These are phyloP conservation scores for Suhomyces panamericanus DNA, from an alignment of 1,139 yeast genomes.

Conservation along the genomic window DNA sequence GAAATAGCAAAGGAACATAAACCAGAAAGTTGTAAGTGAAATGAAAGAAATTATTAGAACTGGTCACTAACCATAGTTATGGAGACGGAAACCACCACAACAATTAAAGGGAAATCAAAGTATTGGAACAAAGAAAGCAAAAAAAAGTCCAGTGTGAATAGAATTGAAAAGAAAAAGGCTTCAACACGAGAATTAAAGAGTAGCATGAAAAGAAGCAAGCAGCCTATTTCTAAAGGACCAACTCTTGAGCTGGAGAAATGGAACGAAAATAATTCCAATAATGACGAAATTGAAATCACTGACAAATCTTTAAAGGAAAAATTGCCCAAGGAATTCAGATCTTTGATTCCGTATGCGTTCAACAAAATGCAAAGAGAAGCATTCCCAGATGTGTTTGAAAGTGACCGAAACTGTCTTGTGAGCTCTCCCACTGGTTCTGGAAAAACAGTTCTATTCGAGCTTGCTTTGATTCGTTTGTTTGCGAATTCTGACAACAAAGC, in stretches of 20 bases:
- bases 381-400: conserved; percentile 34
- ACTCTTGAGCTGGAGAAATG: neutral
- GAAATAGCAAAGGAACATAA: neutral
- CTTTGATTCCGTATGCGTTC: conserved; percentile 21
- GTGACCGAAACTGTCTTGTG: conserved; percentile 43
- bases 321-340: neutral
- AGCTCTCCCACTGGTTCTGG: conserved; percentile 62
- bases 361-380: conserved; percentile 53
- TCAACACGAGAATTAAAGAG: no score
- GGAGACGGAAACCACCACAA: no score
- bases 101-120: no score
- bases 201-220: no score
- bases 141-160: no score
- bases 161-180: no score
- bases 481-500: conserved; percentile 30
- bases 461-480: conserved; percentile 46
- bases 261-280: neutral
- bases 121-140: no score
- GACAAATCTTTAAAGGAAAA: neutral
- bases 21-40: neutral
- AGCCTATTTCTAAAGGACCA: neutral
- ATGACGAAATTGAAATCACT: neutral
- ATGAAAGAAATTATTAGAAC: no score
- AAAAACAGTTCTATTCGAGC: conserved; percentile 54
- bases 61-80: no score